A percentile compares a stretch with the other conserved stretches of the same genome.
Evolutionary conservation across 2,329 filamentous ascomycete species (phyloP).

Genomic region (Sclerotinia borealis): DNA sequence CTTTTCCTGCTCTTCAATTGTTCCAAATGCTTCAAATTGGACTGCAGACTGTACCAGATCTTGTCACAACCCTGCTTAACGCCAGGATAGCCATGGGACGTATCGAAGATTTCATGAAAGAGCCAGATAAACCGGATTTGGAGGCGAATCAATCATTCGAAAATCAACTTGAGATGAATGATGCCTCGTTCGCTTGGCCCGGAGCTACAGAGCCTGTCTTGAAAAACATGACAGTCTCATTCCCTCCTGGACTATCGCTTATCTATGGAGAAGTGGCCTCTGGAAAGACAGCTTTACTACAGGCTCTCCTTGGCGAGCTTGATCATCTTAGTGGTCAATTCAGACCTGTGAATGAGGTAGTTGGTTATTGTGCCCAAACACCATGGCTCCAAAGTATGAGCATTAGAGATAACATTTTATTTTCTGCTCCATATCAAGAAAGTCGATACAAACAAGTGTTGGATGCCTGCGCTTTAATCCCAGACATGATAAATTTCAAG

Average conservation of each 20-base stretch:
- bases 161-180: constrained; percentile 43
- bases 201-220: constrained; percentile 54
- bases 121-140: constrained; percentile 65
- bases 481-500: constrained; percentile 57
- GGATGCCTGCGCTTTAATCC: constrained; percentile 54
- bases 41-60: constrained; percentile 65
- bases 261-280: constrained; percentile 58
- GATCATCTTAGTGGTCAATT: constrained; percentile 32
- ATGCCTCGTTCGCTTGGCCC: constrained; percentile 76
- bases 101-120: constrained; percentile 80
- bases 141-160: constrained; percentile 29
- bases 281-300: constrained; percentile 48
- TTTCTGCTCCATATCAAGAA: constrained; percentile 62
- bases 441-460: constrained; percentile 62
- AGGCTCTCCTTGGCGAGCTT: constrained; percentile 31
- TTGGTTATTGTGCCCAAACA: constrained; percentile 60
- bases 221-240: constrained; percentile 45
- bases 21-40: constrained; percentile 70
- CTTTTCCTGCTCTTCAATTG: constrained; percentile 79
- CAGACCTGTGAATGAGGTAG: constrained; percentile 46
- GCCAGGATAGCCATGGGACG: constrained; percentile 75
- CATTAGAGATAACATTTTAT: constrained; percentile 62
- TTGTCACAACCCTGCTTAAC: constrained; percentile 74
- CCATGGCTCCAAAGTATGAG: constrained; percentile 67
- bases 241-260: constrained; percentile 52